Conservation (phyloP, 805 yeast species). For the Hanseniaspora taiwanica region DNA sequence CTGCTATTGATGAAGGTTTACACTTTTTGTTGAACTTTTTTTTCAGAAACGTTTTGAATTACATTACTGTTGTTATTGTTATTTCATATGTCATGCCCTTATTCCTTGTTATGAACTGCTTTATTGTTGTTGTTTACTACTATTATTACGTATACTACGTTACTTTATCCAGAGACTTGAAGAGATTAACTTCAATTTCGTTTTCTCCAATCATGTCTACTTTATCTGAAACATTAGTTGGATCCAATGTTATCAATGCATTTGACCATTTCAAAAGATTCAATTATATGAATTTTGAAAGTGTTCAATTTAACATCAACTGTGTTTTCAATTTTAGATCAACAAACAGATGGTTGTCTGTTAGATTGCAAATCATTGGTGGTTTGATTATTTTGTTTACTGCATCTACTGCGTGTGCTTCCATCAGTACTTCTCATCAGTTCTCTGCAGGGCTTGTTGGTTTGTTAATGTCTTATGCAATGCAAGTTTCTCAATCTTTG, state of each 20-base stretch:
- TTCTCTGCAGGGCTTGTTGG: slow-evolving; percentile 50
- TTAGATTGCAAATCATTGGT: slow-evolving; percentile 49
- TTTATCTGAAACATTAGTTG: slow-evolving; percentile 67
- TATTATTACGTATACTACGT: slow-evolving; percentile 63
- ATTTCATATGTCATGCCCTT: slow-evolving; percentile 43
- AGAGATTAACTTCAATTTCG: slow-evolving; percentile 55
- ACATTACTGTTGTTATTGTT: slow-evolving; percentile 36
- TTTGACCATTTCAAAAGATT: slow-evolving; percentile 57
- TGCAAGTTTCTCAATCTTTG: slow-evolving; percentile 41
- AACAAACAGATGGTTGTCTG: slow-evolving; percentile 52
- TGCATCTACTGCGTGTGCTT: slow-evolving; percentile 29
- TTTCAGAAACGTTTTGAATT: slow-evolving; percentile 30
- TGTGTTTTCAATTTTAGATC: slow-evolving; percentile 38
- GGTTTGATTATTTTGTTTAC: slow-evolving; percentile 40
- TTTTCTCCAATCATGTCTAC: slow-evolving; percentile 72
- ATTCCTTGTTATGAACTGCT: slow-evolving; percentile 33
- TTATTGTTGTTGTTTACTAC: slow-evolving; percentile 40
- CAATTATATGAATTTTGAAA: slow-evolving; percentile 35
- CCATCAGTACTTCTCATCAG: slow-evolving; percentile 27
- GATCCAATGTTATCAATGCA: slow-evolving; percentile 69
- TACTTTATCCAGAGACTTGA: slow-evolving; percentile 62
- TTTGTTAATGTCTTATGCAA: slow-evolving; percentile 48
- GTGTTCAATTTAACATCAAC: slow-evolving; percentile 36
- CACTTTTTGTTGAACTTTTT: slow-evolving; percentile 42
- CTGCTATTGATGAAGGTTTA: slow-evolving; percentile 39